Conservation (phyloP, 176 grass and related monocot species). For the Chrysopogon serrulatus region DNA sequence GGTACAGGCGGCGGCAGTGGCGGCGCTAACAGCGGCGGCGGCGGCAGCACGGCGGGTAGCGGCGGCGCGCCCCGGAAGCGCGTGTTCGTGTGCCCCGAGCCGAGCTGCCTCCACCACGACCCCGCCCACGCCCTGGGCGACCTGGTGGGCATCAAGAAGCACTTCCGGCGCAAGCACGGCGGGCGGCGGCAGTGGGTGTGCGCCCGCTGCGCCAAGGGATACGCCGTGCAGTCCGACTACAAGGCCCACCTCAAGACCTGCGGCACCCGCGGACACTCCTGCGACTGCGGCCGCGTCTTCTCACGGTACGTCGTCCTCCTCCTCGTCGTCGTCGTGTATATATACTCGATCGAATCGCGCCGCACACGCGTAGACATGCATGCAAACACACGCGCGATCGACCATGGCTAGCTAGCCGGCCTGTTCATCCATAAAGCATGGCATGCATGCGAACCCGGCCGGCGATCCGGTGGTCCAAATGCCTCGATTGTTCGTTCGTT, state of each 20-base stretch:
- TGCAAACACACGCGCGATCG: no score
- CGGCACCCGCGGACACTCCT: conserved; percentile 88
- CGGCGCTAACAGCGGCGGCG: neutral
- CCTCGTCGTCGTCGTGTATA: no score
- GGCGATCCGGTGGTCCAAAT: neutral
- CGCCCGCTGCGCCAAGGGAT: conserved; percentile 72
- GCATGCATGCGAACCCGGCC: no score
- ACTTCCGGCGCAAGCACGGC: conserved; percentile 88
- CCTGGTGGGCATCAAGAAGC: conserved; percentile 92
- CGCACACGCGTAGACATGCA: no score
- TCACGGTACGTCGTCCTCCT: conserved; percentile 36
- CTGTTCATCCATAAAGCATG: no score
- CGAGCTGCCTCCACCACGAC: conserved; percentile 90
- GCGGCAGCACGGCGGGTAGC: neutral
- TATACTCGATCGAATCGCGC: no score
- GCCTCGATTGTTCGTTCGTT: neutral
- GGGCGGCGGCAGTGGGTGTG: conserved; percentile 79
- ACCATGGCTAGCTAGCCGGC: no score
- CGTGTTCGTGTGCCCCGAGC: conserved; percentile 86
- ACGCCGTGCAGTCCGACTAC: conserved; percentile 94
- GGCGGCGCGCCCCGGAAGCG: conserved; percentile 33
- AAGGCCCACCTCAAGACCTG: conserved; percentile 99
- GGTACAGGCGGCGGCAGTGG: neutral
- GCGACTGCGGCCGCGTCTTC: conserved; percentile 93
- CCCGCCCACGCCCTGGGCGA: conserved; percentile 81